These are phyloP conservation scores for Hippophae gyantsensis DNA, from an alignment of 306 rosid species.

Conservation along the genomic window DNA sequence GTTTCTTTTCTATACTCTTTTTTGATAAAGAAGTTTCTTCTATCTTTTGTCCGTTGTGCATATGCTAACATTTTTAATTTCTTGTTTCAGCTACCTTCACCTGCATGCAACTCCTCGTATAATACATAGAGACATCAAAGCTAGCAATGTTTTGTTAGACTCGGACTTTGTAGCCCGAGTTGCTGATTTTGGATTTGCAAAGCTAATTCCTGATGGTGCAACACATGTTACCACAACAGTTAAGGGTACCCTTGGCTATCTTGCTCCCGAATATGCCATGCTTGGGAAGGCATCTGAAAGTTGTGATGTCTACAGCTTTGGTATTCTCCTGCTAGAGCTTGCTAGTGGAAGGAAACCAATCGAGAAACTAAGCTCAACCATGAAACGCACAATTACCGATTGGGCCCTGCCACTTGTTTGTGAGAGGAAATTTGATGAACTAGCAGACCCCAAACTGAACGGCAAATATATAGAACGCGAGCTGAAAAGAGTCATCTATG, in stretches of 20 bases:
- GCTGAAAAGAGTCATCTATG: slow-evolving; percentile 57
- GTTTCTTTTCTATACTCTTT: neutral
- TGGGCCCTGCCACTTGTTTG: slow-evolving; percentile 88
- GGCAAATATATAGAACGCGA: slow-evolving; percentile 70
- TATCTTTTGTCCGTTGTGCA: neutral
- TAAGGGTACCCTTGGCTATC: slow-evolving; percentile 96
- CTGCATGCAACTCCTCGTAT: slow-evolving; percentile 88
- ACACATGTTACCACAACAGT: slow-evolving; percentile 95
- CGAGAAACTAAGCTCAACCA: slow-evolving; percentile 36
- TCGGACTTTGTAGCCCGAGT: slow-evolving; percentile 69
- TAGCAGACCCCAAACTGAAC: slow-evolving; percentile 73
- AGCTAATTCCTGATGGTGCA: slow-evolving; percentile 90
- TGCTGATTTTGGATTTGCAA: slow-evolving; percentile 95
- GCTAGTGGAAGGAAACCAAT: slow-evolving; percentile 82
- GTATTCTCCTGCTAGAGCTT: slow-evolving; percentile 89
- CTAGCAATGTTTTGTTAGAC: slow-evolving; percentile 81
- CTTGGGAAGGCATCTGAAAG: slow-evolving; percentile 83
- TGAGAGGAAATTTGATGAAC: slow-evolving; percentile 48
- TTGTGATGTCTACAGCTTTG: slow-evolving; percentile 89
- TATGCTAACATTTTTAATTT: neutral
- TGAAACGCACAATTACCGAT: slow-evolving; percentile 58
- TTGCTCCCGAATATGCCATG: slow-evolving; percentile 95
- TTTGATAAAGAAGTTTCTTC: no score
- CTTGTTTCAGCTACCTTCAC: slow-evolving; percentile 77
- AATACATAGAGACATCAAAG: slow-evolving; percentile 84